Conservation (phyloP, 768 basidiomycete species). For the Boletus subcaerulescens region DNA sequence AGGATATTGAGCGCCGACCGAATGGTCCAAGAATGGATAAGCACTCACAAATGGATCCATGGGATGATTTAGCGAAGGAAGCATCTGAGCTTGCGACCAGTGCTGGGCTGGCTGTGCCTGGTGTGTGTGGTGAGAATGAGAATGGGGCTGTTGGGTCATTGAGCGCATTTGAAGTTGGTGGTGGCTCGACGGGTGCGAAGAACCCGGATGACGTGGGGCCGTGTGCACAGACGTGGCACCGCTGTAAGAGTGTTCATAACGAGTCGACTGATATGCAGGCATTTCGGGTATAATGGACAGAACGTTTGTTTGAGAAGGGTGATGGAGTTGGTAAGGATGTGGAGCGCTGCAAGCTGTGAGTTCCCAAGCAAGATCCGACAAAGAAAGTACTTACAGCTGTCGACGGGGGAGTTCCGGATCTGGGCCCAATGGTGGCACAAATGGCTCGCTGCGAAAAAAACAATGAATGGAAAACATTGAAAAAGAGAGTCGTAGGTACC, state of each 20-base stretch:
- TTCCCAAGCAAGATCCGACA: not conserved
- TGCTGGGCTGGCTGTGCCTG: slow-evolving; percentile 37
- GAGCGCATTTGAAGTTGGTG: slow-evolving; percentile 47
- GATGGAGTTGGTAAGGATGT: slow-evolving; percentile 43
- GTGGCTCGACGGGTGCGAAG: slow-evolving; percentile 28
- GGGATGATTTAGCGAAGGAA: slow-evolving; percentile 44
- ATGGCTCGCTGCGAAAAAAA: slow-evolving; percentile 40
- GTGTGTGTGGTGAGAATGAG: slow-evolving; percentile 18
- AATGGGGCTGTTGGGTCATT: slow-evolving; percentile 44
- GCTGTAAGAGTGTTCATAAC: slow-evolving; percentile 53
- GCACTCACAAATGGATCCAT: slow-evolving; percentile 65
- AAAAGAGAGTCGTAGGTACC: slow-evolving; percentile 22
- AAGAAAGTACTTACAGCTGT: slow-evolving; percentile 40
- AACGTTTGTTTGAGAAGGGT: slow-evolving; percentile 41
- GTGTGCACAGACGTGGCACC: slow-evolving; percentile 31
- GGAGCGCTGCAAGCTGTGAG: slow-evolving; percentile 35
- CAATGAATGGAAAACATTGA: slow-evolving; percentile 3
- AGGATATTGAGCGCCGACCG: slow-evolving; percentile 7
- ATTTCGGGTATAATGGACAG: slow-evolving; percentile 62
- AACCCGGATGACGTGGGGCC: slow-evolving; percentile 39
- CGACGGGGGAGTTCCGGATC: slow-evolving; percentile 46
- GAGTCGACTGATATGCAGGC: slow-evolving; percentile 46
- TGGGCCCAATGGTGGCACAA: slow-evolving; percentile 40
- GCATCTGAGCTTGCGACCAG: slow-evolving; percentile 49
- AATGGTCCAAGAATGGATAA: slow-evolving; percentile 1